Percentiles rank a stretch among this genome's conserved stretches.
These are phyloP conservation scores for Talaromyces marneffei DNA, from an alignment of 2,329 filamentous ascomycete species.

Conservation along the genomic window DNA sequence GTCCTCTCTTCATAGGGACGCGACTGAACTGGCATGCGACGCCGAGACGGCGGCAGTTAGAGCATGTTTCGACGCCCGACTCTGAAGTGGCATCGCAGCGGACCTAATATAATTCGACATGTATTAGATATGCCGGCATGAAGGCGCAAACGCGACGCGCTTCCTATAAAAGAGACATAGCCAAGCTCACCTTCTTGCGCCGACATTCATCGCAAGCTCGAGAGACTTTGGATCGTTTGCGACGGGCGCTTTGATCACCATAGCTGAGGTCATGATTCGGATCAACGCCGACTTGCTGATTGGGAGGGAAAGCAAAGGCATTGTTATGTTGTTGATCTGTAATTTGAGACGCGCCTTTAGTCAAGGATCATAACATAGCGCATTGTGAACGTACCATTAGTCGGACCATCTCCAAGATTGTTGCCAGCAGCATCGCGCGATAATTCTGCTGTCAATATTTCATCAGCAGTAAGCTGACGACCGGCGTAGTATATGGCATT, in stretches of 20 bases:
- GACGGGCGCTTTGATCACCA: slow-evolving; percentile 58
- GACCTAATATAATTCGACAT: slow-evolving; percentile 44
- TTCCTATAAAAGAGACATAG: slow-evolving; percentile 13
- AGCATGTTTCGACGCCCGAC: slow-evolving; percentile 66
- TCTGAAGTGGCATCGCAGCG: slow-evolving; percentile 80
- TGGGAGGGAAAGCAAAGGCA: slow-evolving; percentile 39
- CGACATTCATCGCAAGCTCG: slow-evolving; percentile 85
- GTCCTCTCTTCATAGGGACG: slow-evolving; percentile 80
- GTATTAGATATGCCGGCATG: background rate
- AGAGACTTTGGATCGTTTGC: slow-evolving; percentile 80
- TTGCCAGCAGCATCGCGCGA: slow-evolving; percentile 42
- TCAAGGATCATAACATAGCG: slow-evolving; percentile 32
- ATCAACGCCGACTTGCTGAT: slow-evolving; percentile 41
- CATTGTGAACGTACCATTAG: slow-evolving; percentile 33
- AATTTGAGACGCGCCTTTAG: slow-evolving; percentile 32
- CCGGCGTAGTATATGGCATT: slow-evolving; percentile 41
- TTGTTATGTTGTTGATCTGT: slow-evolving; percentile 38
- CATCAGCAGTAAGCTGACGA: slow-evolving; percentile 43
- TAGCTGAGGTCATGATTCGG: slow-evolving; percentile 46
- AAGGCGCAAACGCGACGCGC: slow-evolving; percentile 12
- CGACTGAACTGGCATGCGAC: slow-evolving; percentile 78
- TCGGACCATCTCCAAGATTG: slow-evolving; percentile 37
- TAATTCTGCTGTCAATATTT: slow-evolving; percentile 44
- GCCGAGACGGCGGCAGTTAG: slow-evolving; percentile 72
- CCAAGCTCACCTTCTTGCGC: slow-evolving; percentile 61